Evolutionary conservation across 2,329 filamentous ascomycete species (phyloP).

Genomic region (Pseudodiploospora longispora): DNA sequence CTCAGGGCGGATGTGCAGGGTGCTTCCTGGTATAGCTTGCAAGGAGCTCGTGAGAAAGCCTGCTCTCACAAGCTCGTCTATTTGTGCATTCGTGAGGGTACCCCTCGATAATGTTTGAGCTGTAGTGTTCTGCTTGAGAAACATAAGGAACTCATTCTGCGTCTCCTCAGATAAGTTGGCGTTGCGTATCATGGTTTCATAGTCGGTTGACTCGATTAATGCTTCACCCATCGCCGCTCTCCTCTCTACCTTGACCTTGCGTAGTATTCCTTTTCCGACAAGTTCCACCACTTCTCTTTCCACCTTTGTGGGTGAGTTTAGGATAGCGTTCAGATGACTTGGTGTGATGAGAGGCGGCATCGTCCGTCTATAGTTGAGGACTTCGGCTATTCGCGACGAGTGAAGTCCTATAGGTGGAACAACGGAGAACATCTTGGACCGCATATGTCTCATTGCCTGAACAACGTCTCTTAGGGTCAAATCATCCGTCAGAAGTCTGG

Average conservation of each 20-base stretch:
- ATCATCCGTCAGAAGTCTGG: conserved; percentile 46
- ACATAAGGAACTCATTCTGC: conserved; percentile 41
- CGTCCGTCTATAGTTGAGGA: conserved; percentile 51
- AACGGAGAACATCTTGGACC: conserved; percentile 53
- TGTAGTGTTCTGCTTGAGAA: conserved; percentile 44
- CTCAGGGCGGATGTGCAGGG: conserved; percentile 40
- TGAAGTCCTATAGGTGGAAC: conserved; percentile 58
- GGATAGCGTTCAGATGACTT: conserved; percentile 57
- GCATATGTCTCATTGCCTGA: conserved; percentile 57
- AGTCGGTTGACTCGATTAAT: conserved; percentile 49
- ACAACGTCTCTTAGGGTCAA: conserved; percentile 52
- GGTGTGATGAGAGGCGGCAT: conserved; percentile 58
- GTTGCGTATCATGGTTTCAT: conserved; percentile 39
- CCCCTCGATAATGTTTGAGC: conserved; percentile 21
- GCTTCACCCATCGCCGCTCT: conserved; percentile 56
- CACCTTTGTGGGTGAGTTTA: conserved; percentile 52
- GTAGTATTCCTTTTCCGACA: conserved; percentile 45
- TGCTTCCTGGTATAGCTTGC: conserved; percentile 23
- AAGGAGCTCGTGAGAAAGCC: conserved; percentile 56
- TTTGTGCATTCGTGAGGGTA: conserved; percentile 36
- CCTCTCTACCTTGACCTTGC: conserved; percentile 55
- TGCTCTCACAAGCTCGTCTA: conserved; percentile 51
- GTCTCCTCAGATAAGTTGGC: conserved; percentile 32
- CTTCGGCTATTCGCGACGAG: conserved; percentile 53
- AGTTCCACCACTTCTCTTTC: conserved; percentile 62